These are phyloP conservation scores for Phlyctochytrium planicorne DNA, from an alignment of 192 early-diverging fungal species.

Conservation along the genomic window DNA sequence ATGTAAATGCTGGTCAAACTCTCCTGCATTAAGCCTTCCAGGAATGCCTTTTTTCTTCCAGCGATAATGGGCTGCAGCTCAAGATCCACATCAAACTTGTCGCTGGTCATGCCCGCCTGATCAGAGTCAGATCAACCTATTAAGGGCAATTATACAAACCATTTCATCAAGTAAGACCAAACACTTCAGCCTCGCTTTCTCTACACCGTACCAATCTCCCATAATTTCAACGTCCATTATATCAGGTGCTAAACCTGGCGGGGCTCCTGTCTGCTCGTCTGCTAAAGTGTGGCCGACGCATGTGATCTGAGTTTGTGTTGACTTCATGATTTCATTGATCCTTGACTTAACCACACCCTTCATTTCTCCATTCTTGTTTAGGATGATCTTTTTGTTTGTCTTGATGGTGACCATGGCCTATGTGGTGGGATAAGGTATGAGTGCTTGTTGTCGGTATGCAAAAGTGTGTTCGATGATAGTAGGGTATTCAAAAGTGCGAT, in stretches of 20 bases:
- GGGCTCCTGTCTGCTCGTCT: neutral
- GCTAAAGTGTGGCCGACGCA: conserved; percentile 35
- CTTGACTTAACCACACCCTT: conserved; percentile 42
- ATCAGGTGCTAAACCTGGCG: conserved; percentile 15
- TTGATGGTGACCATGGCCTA: conserved; percentile 45
- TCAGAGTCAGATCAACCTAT: conserved; percentile 5
- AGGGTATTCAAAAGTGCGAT: neutral
- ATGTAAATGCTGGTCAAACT: conserved; percentile 73
- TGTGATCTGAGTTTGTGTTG: conserved; percentile 49
- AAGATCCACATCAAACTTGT: conserved; percentile 39
- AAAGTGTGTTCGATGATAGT: neutral
- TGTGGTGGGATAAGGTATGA: neutral
- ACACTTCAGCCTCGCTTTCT: conserved; percentile 43
- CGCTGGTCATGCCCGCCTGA: conserved; percentile 44
- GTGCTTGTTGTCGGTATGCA: neutral
- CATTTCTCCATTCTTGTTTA: conserved; percentile 52
- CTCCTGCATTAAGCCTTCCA: conserved; percentile 70
- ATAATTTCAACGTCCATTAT: conserved; percentile 57
- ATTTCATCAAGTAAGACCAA: conserved; percentile 42
- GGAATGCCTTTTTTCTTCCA: conserved; percentile 58
- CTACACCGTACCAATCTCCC: conserved; percentile 45
- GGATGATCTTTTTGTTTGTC: conserved; percentile 40
- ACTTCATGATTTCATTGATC: conserved; percentile 48
- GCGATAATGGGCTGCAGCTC: conserved; percentile 70
- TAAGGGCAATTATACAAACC: conserved; percentile 11